Evolutionary conservation across 2,329 filamentous ascomycete species (phyloP).

Genomic region (Coniochaeta sp.): DNA sequence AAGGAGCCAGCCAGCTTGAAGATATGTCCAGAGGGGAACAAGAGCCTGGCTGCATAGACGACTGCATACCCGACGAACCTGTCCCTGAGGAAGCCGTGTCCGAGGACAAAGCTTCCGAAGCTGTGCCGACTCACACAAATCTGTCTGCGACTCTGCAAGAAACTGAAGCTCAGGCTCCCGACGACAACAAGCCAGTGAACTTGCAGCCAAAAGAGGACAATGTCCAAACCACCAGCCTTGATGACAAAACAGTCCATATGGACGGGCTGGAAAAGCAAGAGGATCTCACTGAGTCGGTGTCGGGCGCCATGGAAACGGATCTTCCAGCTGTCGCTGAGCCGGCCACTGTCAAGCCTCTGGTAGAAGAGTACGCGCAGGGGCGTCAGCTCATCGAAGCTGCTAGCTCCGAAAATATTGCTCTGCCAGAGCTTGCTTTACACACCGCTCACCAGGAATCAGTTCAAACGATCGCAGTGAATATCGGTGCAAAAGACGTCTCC

Average conservation of each 20-base stretch:
- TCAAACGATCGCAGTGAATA: neutral
- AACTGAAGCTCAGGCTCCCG: neutral
- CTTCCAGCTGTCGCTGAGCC: neutral
- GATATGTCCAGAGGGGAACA: neutral
- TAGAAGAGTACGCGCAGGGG: neutral
- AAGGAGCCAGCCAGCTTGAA: neutral
- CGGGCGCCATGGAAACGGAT: neutral
- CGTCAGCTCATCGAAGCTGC: neutral
- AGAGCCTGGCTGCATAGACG: neutral
- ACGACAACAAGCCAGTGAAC: neutral
- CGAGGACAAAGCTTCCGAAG: neutral
- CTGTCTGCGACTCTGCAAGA: neutral
- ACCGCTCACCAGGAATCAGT: neutral
- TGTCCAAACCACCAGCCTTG: neutral
- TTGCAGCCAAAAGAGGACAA: neutral
- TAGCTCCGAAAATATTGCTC: neutral
- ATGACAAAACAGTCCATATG: neutral
- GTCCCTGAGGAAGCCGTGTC: neutral
- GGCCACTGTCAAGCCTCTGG: neutral
- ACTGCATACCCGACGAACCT: neutral
- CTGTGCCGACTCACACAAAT: neutral
- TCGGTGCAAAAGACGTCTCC: neutral
- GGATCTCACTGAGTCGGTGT: neutral
- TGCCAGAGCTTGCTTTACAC: neutral
- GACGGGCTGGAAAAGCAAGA: neutral